These are phyloP conservation scores for Thielaviopsis populi DNA, from an alignment of 2,329 filamentous ascomycete species.

Conservation along the genomic window DNA sequence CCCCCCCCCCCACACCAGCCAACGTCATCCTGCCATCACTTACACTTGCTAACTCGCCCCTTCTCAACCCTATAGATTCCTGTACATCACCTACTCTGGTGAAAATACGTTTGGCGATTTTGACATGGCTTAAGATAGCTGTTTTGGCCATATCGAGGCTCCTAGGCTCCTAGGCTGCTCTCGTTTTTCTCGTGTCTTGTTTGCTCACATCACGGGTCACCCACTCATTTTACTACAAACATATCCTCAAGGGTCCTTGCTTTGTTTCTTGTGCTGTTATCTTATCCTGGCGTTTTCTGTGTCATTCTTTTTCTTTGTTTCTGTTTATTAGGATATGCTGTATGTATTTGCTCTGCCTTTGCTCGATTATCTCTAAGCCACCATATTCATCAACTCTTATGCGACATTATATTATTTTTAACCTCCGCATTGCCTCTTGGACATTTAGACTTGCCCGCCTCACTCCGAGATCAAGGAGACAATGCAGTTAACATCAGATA, in stretches of 20 bases:
- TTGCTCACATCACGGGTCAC: not conserved
- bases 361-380: not conserved
- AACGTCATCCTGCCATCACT: not conserved
- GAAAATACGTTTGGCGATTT: conserved; percentile 87
- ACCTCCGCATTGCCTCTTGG: not conserved
- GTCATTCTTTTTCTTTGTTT: conserved; percentile 4
- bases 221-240: not conserved
- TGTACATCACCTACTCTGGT: conserved; percentile 98
- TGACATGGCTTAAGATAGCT: conserved; percentile 26
- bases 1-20: not conserved
- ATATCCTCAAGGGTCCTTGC: not conserved
- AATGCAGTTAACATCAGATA: too few relatives aligned
- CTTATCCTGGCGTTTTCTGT: not conserved
- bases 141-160: not conserved
- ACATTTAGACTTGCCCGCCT: not conserved
- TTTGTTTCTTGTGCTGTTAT: conserved; percentile 1
- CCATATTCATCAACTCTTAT: not conserved
- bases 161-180: not conserved
- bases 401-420: not conserved
- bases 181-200: not conserved
- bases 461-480: too few relatives aligned
- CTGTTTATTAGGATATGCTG: not conserved
- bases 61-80: conserved; percentile 45
- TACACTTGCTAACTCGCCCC: conserved; percentile 2
- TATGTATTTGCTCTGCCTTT: not conserved